phyloP scores from a whole-genome alignment of 192 early-diverging fungal genomes.

The Gaertneriomyces semiglobifer region DNA sequence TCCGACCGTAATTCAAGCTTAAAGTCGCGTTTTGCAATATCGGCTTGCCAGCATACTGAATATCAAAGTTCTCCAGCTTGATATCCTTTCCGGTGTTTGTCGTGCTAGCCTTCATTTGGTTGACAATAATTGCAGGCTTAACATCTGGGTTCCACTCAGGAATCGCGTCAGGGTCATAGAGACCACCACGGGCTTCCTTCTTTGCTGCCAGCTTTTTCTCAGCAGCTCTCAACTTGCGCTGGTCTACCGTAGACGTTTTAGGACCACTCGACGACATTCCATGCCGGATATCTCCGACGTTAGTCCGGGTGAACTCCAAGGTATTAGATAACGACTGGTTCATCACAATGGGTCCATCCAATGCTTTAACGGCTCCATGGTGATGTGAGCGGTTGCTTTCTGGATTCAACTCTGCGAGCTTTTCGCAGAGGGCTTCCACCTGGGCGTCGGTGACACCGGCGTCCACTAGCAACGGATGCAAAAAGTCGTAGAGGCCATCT shows the following conservation, averaged over 20 bases:
- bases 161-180: constrained; percentile 60
- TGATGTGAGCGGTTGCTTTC: constrained; percentile 29
- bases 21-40: constrained; percentile 86
- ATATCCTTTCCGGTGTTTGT: constrained; percentile 90
- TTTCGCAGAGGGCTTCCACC: constrained; percentile 66
- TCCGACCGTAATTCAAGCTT: constrained; percentile 78
- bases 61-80: constrained; percentile 95
- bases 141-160: constrained; percentile 58
- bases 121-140: constrained; percentile 68
- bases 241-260: constrained; percentile 41
- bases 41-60: constrained; percentile 83
- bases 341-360: constrained; percentile 71
- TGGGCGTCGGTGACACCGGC: constrained; percentile 37
- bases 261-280: constrained; percentile 33
- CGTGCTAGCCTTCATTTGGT: constrained; percentile 85
- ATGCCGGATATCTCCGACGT: constrained; percentile 43
- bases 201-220: constrained; percentile 90
- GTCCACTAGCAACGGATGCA: constrained; percentile 45
- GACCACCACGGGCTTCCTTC: constrained; percentile 73
- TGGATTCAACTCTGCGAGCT: constrained; percentile 57
- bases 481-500: constrained; percentile 47
- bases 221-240: constrained; percentile 81
- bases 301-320: constrained; percentile 28
- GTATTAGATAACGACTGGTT: constrained; percentile 57
- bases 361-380: constrained; percentile 50